Base-by-base conservation (phyloP, 345 rosid species). In the Eutrema yunnanense region DNA sequence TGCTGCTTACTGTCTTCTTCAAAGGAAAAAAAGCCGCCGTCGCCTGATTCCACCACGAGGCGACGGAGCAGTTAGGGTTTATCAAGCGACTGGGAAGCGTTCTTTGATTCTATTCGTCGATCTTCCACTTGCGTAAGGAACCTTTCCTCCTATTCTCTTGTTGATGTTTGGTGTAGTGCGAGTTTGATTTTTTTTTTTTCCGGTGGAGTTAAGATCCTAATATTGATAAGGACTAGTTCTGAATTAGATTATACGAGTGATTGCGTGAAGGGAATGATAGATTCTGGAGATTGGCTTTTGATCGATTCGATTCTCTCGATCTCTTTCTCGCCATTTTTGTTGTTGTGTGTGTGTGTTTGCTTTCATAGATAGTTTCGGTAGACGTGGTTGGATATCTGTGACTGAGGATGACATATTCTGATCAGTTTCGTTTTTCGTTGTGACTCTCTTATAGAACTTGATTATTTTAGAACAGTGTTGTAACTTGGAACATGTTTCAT, bases 21-120 rank as follows among this genome's bases (percentile, higher is more conserved):
- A 44, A 44, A 44, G 6, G 27, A 11, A 36, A 6, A 16, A 41
- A 10, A 52, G 54, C 65, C 69, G 73, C 77, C 75, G 81, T 78
- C 74, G 78, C 74, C 77, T 72, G 77, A 73, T 54, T 62, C 65
- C 47, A 56, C 56, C 71, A 34, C 65, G 53, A 61, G 73, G 81
- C 78, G 80, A 70, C 79, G 75, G 75, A 63, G 36, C 60, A 22
- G 22, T 27, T 32, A 33, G 58, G 74, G 37, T 47, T 78, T 55
- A 46, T 67, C 58, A 7, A 32, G 34, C 59, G 11, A 62, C 67
- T 14, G 8, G 6, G 50, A 9, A 1, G 27, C 56, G 38, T 10
- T 9, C 6, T 4, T 14, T 54, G 40, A 46, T 62, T 27, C 8
- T 16, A 62, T 73, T 42, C 57, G 61, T 62, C 69, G 56, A 62